These are phyloP conservation scores for Sarocladiaceae sp. DNA, from an alignment of 2,329 filamentous ascomycete species.

Conservation along the genomic window DNA sequence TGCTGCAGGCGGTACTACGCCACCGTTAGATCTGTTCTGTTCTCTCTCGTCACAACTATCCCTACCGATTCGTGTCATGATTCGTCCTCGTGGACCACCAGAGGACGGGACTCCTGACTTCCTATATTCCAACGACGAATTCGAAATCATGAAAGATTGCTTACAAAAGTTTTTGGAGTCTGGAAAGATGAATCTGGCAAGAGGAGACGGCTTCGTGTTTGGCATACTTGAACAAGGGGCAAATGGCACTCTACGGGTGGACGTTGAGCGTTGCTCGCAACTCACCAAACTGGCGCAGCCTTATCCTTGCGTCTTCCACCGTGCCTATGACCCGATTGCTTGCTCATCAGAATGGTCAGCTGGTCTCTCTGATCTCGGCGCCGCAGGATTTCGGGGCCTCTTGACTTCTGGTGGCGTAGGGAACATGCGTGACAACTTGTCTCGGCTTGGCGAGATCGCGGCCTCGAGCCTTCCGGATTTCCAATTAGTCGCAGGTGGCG, in stretches of 20 bases:
- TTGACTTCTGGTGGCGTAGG: slow-evolving; percentile 50
- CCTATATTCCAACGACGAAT: slow-evolving; percentile 41
- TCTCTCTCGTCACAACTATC: slow-evolving; percentile 21
- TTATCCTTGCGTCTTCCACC: slow-evolving; percentile 47
- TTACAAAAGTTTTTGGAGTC: slow-evolving; percentile 34
- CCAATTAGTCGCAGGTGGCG: slow-evolving; percentile 50
- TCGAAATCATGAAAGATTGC: slow-evolving; percentile 36
- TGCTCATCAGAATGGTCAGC: slow-evolving; percentile 16
- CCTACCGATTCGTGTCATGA: slow-evolving; percentile 49
- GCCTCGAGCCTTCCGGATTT: slow-evolving; percentile 25
- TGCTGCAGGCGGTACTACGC: slow-evolving; percentile 46
- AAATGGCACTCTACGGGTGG: slow-evolving; percentile 24
- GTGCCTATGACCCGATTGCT: slow-evolving; percentile 50
- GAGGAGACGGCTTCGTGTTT: slow-evolving; percentile 55
- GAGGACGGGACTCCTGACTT: slow-evolving; percentile 33
- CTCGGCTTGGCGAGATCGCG: slow-evolving; percentile 30
- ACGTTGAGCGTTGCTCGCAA: slow-evolving; percentile 32
- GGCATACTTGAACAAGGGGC: slow-evolving; percentile 34
- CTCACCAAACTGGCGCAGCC: slow-evolving; percentile 39
- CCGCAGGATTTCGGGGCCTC: slow-evolving; percentile 45
- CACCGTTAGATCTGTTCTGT: slow-evolving; percentile 34
- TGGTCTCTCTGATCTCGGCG: slow-evolving; percentile 28
- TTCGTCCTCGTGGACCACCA: slow-evolving; percentile 38
- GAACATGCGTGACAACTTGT: slow-evolving; percentile 33
- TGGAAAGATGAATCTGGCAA: slow-evolving; percentile 29